These are phyloP conservation scores for Grosmannia clavigera DNA, from an alignment of 2,329 filamentous ascomycete genomes.

Conservation along the genomic window DNA sequence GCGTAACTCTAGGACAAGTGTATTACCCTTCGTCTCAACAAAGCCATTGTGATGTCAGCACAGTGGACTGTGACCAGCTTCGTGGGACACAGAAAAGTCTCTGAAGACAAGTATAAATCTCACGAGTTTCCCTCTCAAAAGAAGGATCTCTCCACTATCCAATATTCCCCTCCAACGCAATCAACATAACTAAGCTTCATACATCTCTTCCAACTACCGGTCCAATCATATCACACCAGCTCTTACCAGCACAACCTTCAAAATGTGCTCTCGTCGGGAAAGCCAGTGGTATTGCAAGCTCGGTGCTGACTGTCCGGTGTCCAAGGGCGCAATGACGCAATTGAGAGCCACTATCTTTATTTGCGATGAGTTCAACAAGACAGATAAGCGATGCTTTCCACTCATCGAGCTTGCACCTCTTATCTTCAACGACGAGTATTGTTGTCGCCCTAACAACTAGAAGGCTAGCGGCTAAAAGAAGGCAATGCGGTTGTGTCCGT, in stretches of 20 bases:
- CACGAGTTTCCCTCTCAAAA: not conserved
- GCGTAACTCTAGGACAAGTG: not conserved
- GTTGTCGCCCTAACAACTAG: not conserved
- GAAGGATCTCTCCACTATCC: not conserved
- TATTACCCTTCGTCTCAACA: not conserved
- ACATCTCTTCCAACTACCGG: not conserved
- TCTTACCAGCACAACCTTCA: not conserved
- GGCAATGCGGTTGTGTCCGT: too few species aligned
- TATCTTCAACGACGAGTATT: not conserved
- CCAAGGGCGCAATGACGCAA: not conserved
- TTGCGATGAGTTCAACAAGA: not conserved
- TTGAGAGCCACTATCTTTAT: not conserved
- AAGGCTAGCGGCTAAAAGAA: not conserved
- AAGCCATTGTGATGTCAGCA: not conserved
- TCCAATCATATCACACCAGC: not conserved
- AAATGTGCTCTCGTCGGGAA: not conserved
- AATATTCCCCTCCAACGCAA: not conserved
- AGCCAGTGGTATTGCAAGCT: not conserved
- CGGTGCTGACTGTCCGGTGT: not conserved
- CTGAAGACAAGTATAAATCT: not conserved
- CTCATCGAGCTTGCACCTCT: not conserved
- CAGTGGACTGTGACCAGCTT: not conserved
- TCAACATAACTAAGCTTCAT: not conserved
- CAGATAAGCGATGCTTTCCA: not conserved
- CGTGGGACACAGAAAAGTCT: not conserved